These are phyloP conservation scores for Citrus reticulata DNA, from an alignment of 345 rosid genomes.

Conservation along the genomic window DNA sequence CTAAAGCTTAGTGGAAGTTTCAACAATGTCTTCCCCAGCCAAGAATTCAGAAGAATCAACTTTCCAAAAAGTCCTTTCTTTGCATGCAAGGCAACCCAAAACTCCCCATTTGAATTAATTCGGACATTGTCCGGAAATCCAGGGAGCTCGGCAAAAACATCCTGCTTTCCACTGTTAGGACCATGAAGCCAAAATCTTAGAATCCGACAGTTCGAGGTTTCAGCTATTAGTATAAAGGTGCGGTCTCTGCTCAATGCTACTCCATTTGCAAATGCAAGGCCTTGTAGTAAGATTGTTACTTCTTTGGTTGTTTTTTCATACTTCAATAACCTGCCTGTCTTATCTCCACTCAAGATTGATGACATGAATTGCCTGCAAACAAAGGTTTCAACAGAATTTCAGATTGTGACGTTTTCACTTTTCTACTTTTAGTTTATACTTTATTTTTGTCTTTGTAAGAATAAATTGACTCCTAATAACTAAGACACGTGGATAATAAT, in stretches of 20 bases:
- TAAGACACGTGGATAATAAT: neutral
- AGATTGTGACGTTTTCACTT: neutral
- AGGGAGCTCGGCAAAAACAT: slow-evolving; percentile 50
- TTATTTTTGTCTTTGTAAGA: neutral
- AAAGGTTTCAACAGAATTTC: neutral
- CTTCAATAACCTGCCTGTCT: slow-evolving; percentile 62
- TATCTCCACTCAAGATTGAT: slow-evolving; percentile 45
- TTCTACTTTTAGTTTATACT: neutral
- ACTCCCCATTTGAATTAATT: slow-evolving; percentile 54
- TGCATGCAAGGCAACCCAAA: slow-evolving; percentile 76
- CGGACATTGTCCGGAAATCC: slow-evolving; percentile 69
- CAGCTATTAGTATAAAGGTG: slow-evolving; percentile 52
- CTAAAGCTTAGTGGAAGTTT: slow-evolving; percentile 39
- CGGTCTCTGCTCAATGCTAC: slow-evolving; percentile 64
- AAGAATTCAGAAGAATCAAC: slow-evolving; percentile 33
- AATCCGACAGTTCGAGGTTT: slow-evolving; percentile 39
- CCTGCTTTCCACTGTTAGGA: slow-evolving; percentile 34
- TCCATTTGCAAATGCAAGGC: slow-evolving; percentile 71
- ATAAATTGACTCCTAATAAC: neutral
- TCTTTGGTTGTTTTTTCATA: slow-evolving; percentile 52
- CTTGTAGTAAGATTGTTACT: slow-evolving; percentile 43
- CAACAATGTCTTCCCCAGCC: slow-evolving; percentile 40
- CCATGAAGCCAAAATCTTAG: slow-evolving; percentile 48
- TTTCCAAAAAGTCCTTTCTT: slow-evolving; percentile 46
- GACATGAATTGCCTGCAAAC: slow-evolving; percentile 49